phyloP scores from a whole-genome alignment of 2,329 filamentous ascomycete genomes.

The Incumbomyces lentus region DNA sequence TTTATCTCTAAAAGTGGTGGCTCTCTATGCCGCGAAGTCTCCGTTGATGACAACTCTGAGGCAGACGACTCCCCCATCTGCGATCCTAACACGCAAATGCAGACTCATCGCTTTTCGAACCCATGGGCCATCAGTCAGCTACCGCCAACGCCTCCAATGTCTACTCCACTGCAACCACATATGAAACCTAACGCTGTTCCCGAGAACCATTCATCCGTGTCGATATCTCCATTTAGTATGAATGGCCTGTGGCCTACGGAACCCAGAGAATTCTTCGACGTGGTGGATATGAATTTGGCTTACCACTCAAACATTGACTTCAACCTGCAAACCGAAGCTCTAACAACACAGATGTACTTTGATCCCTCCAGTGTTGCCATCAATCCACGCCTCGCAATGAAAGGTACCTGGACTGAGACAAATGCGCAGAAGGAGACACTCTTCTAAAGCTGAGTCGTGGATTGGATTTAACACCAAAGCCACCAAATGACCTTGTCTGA shows the following conservation, averaged over 20 bases:
- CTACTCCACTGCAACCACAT: slow-evolving; percentile 27
- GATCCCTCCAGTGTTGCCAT: slow-evolving; percentile 14
- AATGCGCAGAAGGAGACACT: too few species aligned
- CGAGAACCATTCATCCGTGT: neutral
- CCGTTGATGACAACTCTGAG: slow-evolving; percentile 49
- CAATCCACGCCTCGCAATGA: slow-evolving; percentile 20
- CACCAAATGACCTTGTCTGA: too few species aligned
- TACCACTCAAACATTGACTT: slow-evolving; percentile 17
- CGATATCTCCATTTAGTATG: neutral
- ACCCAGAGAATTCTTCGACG: slow-evolving; percentile 15
- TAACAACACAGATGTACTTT: slow-evolving; percentile 13
- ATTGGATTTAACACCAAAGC: too few species aligned
- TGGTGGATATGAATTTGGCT: slow-evolving; percentile 20
- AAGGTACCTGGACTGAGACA: neutral
- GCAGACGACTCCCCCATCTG: slow-evolving; percentile 38
- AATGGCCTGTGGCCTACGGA: neutral
- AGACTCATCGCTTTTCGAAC: slow-evolving; percentile 11
- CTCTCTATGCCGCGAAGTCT: slow-evolving; percentile 42
- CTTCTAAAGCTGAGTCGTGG: too few species aligned
- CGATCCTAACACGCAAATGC: slow-evolving; percentile 13
- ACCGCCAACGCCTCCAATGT: slow-evolving; percentile 32
- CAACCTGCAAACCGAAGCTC: slow-evolving; percentile 11
- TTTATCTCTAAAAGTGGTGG: slow-evolving; percentile 44
- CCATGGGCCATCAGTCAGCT: slow-evolving; percentile 21
- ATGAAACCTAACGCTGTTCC: slow-evolving; percentile 24